Conservation (phyloP, 257 asterid genomes). For the Solanum stenotomum region DNA sequence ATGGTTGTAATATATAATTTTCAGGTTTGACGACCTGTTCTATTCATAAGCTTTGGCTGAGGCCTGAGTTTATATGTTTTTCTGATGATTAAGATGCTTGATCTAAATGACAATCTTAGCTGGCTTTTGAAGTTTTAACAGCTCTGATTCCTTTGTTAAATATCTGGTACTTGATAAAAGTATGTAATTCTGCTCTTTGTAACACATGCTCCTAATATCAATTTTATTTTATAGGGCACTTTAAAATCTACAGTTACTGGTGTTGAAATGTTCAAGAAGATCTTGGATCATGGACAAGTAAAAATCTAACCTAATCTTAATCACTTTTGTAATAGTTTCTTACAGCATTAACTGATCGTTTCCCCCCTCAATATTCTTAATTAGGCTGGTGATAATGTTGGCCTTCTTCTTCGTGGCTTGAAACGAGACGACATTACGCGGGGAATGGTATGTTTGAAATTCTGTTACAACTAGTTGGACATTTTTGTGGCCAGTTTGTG, state of each 20-base stretch:
- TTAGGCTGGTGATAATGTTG: conserved; percentile 99
- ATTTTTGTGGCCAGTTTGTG: not conserved
- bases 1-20: not conserved
- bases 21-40: not conserved
- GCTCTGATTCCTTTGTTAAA: not conserved
- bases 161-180: not conserved
- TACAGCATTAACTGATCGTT: not conserved
- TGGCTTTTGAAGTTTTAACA: not conserved
- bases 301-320: not conserved
- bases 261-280: conserved; percentile 98
- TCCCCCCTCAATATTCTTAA: not conserved
- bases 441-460: conserved; percentile 63
- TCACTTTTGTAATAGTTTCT: not conserved
- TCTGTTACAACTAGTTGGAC: not conserved
- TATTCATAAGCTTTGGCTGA: not conserved
- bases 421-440: conserved; percentile 82
- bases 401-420: conserved; percentile 92
- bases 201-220: not conserved
- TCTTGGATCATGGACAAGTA: conserved; percentile 87
- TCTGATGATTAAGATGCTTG: not conserved
- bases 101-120: not conserved
- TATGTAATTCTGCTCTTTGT: not conserved
- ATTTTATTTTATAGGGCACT: conserved; percentile 44
- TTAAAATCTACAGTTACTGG: conserved; percentile 87
- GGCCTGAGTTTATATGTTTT: not conserved